These are phyloP conservation scores for Hanseniaspora meyeri DNA, from an alignment of 805 yeast genomes.

Conservation along the genomic window DNA sequence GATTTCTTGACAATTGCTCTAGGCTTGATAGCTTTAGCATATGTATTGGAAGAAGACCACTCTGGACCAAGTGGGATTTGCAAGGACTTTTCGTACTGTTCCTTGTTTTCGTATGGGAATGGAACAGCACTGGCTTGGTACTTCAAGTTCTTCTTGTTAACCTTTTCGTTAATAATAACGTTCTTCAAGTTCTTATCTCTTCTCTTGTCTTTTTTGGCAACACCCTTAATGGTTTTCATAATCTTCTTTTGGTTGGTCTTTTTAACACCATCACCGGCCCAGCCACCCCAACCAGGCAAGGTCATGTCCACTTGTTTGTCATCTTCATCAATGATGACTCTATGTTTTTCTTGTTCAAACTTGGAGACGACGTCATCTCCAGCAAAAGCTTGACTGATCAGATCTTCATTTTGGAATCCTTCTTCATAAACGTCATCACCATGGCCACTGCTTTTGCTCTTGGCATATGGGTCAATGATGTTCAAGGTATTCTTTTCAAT, in stretches of 20 bases:
- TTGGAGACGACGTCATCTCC: conserved; percentile 85
- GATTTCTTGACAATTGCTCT: conserved; percentile 78
- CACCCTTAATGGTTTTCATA: conserved; percentile 64
- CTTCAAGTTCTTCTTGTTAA: conserved; percentile 71
- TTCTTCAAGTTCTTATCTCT: conserved; percentile 62
- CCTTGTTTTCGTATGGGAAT: conserved; percentile 83
- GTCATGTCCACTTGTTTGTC: conserved; percentile 78
- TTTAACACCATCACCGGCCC: conserved; percentile 64
- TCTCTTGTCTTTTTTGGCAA: conserved; percentile 57
- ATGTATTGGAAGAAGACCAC: conserved; percentile 82
- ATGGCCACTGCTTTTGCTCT: conserved; percentile 34
- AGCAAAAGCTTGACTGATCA: conserved; percentile 86
- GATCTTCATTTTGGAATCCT: conserved; percentile 62
- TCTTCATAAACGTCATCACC: conserved; percentile 14
- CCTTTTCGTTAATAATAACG: conserved; percentile 81
- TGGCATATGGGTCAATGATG: conserved; percentile 38
- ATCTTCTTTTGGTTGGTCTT: conserved; percentile 44
- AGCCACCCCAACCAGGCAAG: conserved; percentile 95
- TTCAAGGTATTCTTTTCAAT: conserved; percentile 41
- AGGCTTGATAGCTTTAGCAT: conserved; percentile 82
- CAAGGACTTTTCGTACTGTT: conserved; percentile 86
- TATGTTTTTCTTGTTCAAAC: conserved; percentile 64
- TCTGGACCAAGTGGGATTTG: conserved; percentile 96
- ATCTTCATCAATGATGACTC: conserved; percentile 60
- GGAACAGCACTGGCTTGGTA: conserved; percentile 87